These are phyloP conservation scores for Colletotrichum agaves DNA, from an alignment of 2,329 filamentous ascomycete genomes.

Conservation along the genomic window DNA sequence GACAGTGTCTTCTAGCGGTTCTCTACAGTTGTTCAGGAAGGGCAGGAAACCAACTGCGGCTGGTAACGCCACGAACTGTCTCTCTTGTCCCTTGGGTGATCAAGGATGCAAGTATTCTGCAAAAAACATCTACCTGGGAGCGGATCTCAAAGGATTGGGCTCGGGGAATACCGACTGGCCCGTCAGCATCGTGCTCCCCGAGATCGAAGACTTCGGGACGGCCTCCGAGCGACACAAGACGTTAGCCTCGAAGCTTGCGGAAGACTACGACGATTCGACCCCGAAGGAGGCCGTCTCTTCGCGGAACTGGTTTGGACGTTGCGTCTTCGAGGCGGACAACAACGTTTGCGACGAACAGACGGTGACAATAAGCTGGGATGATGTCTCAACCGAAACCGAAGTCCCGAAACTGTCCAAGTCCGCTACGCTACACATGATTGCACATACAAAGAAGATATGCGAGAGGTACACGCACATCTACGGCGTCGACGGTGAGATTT, in stretches of 20 bases:
- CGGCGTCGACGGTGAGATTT: constrained; percentile 86
- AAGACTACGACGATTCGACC: constrained; percentile 64
- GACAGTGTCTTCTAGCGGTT: constrained; percentile 79
- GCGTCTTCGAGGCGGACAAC: constrained; percentile 93
- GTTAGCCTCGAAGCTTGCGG: constrained; percentile 55
- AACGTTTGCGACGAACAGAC: constrained; percentile 93
- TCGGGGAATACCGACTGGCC: constrained; percentile 82
- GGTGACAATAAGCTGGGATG: constrained; percentile 89
- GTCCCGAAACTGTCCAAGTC: constrained; percentile 67
- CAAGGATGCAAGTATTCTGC: constrained; percentile 85
- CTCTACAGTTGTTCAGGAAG: constrained; percentile 80
- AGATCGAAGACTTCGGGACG: constrained; percentile 81
- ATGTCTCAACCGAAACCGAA: constrained; percentile 58
- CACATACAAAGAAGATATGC: constrained; percentile 88
- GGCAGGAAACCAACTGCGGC: constrained; percentile 80
- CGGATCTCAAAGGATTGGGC: constrained; percentile 67
- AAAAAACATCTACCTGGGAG: constrained; percentile 81
- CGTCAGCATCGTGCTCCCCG: constrained; percentile 87
- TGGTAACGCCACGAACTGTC: constrained; percentile 84
- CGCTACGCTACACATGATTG: constrained; percentile 93
- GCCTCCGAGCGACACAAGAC: constrained; percentile 52
- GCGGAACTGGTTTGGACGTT: constrained; percentile 88
- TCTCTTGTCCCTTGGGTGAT: constrained; percentile 78
- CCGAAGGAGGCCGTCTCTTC: constrained; percentile 58
- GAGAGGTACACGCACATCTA: constrained; percentile 87